phyloP scores from a whole-genome alignment of 371 early-diverging fungal species.

The Rhizomucor pusillus region DNA sequence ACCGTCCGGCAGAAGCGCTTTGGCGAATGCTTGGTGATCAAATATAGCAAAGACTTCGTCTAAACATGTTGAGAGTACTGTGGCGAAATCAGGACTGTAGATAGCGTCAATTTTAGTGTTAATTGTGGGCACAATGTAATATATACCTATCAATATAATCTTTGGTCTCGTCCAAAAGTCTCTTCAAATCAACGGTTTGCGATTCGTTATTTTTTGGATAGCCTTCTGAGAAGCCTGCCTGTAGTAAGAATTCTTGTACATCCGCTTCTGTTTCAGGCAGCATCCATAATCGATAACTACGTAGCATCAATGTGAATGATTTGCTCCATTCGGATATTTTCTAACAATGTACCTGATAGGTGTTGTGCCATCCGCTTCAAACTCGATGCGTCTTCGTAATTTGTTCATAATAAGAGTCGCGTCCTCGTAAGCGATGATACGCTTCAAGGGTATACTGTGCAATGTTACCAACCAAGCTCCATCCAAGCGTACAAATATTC shows the following conservation, averaged over 20 bases:
- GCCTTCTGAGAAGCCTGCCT: slow-evolving; percentile 48
- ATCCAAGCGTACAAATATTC: too few species aligned
- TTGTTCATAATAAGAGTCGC: slow-evolving; percentile 23
- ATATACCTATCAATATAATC: slow-evolving; percentile 76
- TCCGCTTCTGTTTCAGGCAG: slow-evolving; percentile 67
- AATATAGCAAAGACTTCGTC: slow-evolving; percentile 63
- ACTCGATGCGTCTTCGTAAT: slow-evolving; percentile 32
- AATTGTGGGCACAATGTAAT: neutral
- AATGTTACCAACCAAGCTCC: too few species aligned
- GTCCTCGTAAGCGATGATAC: slow-evolving; percentile 27
- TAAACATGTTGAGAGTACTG: slow-evolving; percentile 50
- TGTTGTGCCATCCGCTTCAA: slow-evolving; percentile 24
- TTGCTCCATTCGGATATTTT: neutral
- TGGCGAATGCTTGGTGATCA: slow-evolving; percentile 36
- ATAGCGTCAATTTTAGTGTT: neutral
- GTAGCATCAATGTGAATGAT: neutral
- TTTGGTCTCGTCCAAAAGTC: slow-evolving; percentile 75
- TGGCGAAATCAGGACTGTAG: slow-evolving; percentile 57
- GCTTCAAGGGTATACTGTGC: slow-evolving; percentile 31
- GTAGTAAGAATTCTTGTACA: slow-evolving; percentile 58
- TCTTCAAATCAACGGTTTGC: slow-evolving; percentile 44
- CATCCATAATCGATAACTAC: slow-evolving; percentile 55
- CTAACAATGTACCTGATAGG: slow-evolving; percentile 22
- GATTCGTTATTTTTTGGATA: slow-evolving; percentile 19
- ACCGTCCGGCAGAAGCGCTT: slow-evolving; percentile 21